Evolutionary conservation across 306 rosid genomes (phyloP).

Genomic region (Glycine tomentella): DNA sequence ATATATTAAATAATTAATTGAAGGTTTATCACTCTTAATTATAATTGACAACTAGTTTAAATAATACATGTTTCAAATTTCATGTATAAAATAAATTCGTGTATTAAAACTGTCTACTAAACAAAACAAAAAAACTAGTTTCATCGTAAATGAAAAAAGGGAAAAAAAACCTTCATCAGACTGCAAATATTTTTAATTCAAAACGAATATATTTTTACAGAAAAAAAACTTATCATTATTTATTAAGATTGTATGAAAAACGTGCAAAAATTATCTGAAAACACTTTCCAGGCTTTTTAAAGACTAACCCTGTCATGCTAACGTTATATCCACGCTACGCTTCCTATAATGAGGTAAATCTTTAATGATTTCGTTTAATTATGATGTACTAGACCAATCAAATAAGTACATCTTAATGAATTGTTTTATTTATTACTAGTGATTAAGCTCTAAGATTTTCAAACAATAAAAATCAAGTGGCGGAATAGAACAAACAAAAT

Average conservation of each 20-base stretch:
- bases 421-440: not conserved
- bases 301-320: not conserved
- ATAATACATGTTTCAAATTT: too few relatives aligned
- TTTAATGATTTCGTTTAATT: conserved; percentile 11
- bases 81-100: too few relatives aligned
- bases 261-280: not conserved
- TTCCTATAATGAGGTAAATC: not conserved
- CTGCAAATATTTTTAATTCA: not conserved
- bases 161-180: too few relatives aligned
- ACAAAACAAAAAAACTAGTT: too few relatives aligned
- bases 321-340: not conserved
- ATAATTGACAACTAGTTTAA: too few relatives aligned
- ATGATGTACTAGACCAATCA: not conserved
- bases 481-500: not conserved
- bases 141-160: too few relatives aligned
- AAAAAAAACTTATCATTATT: not conserved
- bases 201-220: not conserved
- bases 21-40: too few relatives aligned
- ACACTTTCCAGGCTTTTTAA: not conserved
- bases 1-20: too few relatives aligned
- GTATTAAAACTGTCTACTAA: too few relatives aligned
- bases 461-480: not conserved
- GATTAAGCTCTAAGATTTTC: not conserved
- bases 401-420: not conserved
- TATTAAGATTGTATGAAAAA: not conserved